Evolutionary conservation across 176 grass and related monocot species (phyloP), one percentile per base, ranked within the genome.

Genomic region (Paspalum vaginatum): DNA sequence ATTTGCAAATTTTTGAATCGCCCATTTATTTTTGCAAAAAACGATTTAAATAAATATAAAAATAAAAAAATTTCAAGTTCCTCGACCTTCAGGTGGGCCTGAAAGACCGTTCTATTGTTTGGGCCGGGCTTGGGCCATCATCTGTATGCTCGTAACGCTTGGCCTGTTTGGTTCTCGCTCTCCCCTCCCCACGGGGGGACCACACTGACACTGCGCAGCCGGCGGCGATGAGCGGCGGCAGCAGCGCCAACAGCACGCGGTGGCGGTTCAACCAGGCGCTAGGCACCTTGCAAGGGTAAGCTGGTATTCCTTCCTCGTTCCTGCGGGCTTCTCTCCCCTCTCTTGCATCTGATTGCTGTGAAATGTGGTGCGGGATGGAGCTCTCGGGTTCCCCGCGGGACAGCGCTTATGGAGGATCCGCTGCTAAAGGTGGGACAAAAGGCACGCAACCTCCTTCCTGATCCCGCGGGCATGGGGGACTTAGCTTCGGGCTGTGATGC

Each of bases 221-320:
- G 15, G 11, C 11, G 58, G 24, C 58, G 5, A 61, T 27, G 58
- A 61, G 72, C 61, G 61, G 32, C 50, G 48, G 85, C 38, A 14
- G 48, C 18, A 91, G 86, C 46, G 66, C 91, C 8, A 91, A 86
- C 21, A 93, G 91, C 90, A 83, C 81, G 11, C 91, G 92, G 51
- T 93, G 91, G 91, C 68, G 91, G 38, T 89, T 97, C 78, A 91
- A 97, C 60, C 84, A 97, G 77, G 93, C 81, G 26, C 91, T 93
- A 26, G 63, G 85, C 60, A 92, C 86, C 37, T 90, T 92, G 60
- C 93, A 96, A 86, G 87, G 94, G 91, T 97, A 58, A 81, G 84
- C 27, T 8, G 20, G 8, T 58, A 41, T 61, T 13, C 12, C 18
- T 55, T 77, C 20, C 42, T 37, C 65, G 44, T 67, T 26, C 17